phyloP scores from a whole-genome alignment of 805 yeast species.

The Saccharomycopsis oosterbeekiorum region DNA sequence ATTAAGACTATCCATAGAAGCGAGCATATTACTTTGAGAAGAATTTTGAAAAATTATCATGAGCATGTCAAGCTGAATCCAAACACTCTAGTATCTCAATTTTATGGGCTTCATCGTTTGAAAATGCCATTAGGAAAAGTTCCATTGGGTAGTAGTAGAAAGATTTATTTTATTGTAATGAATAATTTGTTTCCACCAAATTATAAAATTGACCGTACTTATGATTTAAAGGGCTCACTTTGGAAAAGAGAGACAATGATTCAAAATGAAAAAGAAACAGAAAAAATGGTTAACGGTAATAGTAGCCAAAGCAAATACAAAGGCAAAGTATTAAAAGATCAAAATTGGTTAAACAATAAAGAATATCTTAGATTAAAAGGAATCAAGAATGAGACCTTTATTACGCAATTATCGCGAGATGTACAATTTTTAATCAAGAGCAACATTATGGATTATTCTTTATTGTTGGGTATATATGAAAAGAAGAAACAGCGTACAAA shows the following conservation, averaged over 20 bases:
- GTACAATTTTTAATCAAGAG: slow-evolving; percentile 59
- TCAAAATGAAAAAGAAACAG: slow-evolving; percentile 38
- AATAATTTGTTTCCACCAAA: slow-evolving; percentile 94
- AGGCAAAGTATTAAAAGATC: slow-evolving; percentile 58
- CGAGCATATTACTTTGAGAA: slow-evolving; percentile 78
- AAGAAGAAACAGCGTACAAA: not conserved
- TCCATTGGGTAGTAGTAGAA: slow-evolving; percentile 30
- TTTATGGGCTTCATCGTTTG: slow-evolving; percentile 89
- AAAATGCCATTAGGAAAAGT: slow-evolving; percentile 66
- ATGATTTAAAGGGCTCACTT: slow-evolving; percentile 89
- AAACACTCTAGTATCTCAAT: slow-evolving; percentile 84
- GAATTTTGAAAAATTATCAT: slow-evolving; percentile 66
- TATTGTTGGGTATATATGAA: slow-evolving; percentile 69
- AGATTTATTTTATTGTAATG: slow-evolving; percentile 92
- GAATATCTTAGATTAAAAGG: slow-evolving; percentile 72
- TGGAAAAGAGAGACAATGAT: slow-evolving; percentile 59
- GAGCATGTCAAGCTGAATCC: slow-evolving; percentile 76
- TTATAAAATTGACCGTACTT: slow-evolving; percentile 72
- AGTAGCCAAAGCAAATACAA: not conserved
- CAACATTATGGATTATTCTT: slow-evolving; percentile 93
- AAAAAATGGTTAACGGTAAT: slow-evolving; percentile 30
- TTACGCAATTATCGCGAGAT: slow-evolving; percentile 66
- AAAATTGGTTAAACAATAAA: slow-evolving; percentile 71
- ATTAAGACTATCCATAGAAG: slow-evolving; percentile 92
- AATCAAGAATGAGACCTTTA: slow-evolving; percentile 43